These are phyloP conservation scores for Colletotrichum trifolii DNA, from an alignment of 2,329 filamentous ascomycete genomes.

Conservation along the genomic window DNA sequence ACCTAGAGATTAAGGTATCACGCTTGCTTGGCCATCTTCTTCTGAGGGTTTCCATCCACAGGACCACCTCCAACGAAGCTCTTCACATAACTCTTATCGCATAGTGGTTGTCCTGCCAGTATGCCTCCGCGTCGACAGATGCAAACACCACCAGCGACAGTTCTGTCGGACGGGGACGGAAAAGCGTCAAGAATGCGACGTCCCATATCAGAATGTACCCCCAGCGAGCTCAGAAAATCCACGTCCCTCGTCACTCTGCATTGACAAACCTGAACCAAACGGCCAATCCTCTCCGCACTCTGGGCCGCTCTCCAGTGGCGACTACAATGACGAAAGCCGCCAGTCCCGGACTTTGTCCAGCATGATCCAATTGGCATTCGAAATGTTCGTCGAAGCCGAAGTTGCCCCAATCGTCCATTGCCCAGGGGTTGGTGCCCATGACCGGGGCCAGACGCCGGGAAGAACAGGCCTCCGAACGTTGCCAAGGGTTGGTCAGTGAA, in stretches of 20 bases:
- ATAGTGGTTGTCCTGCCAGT: no score
- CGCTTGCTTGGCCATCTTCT: no score
- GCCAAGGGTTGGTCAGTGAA: slow-evolving; percentile 25
- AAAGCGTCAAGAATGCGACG: no score
- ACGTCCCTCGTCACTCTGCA: background rate
- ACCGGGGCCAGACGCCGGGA: background rate
- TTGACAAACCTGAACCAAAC: slow-evolving; percentile 13
- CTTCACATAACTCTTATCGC: no score
- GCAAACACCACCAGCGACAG: no score
- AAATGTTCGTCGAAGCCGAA: background rate
- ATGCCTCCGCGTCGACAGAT: no score
- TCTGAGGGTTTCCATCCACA: no score
- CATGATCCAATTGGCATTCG: background rate
- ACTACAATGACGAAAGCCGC: background rate
- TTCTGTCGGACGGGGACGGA: no score
- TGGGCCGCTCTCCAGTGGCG: background rate
- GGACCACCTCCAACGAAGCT: no score
- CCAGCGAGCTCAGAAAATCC: background rate
- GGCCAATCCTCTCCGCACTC: background rate
- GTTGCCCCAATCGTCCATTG: background rate
- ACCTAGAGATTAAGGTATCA: no score
- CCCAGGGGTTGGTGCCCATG: background rate
- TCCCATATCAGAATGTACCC: background rate
- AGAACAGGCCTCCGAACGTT: slow-evolving; percentile 7
- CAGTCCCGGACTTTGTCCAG: background rate